Base-by-base conservation (phyloP, 768 basidiomycete species). In the Cystofilobasidium bisporidii region DNA sequence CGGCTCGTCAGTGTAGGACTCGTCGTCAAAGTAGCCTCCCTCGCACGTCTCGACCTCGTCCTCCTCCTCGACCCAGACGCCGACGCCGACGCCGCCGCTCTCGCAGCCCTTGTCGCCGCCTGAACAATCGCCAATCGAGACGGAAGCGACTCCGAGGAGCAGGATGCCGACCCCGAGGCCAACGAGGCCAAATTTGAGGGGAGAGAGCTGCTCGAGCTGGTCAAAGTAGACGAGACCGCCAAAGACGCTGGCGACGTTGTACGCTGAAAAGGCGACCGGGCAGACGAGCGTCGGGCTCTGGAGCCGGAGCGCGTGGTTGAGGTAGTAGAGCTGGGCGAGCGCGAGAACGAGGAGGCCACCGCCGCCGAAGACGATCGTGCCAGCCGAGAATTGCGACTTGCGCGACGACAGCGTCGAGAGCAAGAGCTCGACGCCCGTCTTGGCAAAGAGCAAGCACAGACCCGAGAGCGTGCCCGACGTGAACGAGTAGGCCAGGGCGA, bases 361-460 rank as follows among this genome's bases (percentile, higher is more conserved):
- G 11, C 57, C 63, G 22, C 57, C 57, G 12, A 41, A 64, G n/a
- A 64, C 63, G 18, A 64, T 59, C 14, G 55, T 64, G 18, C 47
- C 40, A 5, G 24, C 43, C 20, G 50, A 55, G 43, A 69, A 69
- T 48, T 69, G 68, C 20, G 63, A 59, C 17, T 73, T 74, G 50
- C 72, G 71, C 10, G 74, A 75, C 6, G 81, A 77, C 30, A 91
- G 70, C 0, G 90, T 91, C 40, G 92, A 78, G 66, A 97, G 78
- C 11, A 94, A 80, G 12, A 97, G 80, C 77, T 94, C 91, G 15
- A 92, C 88, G 3, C 89, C 91, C 69, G 89, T 89, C 79, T 97
- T 97, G 20, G 92, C 92, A 71, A 94, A 89, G 20, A 97, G 81
- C 30, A 97, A 79, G 74, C 90, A 94, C 85, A 97, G 88, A 28